Evolutionary conservation across 2,329 filamentous ascomycete genomes (phyloP), one percentile per base, ranked within the genome.

Genomic region (Cadophora sp.): DNA sequence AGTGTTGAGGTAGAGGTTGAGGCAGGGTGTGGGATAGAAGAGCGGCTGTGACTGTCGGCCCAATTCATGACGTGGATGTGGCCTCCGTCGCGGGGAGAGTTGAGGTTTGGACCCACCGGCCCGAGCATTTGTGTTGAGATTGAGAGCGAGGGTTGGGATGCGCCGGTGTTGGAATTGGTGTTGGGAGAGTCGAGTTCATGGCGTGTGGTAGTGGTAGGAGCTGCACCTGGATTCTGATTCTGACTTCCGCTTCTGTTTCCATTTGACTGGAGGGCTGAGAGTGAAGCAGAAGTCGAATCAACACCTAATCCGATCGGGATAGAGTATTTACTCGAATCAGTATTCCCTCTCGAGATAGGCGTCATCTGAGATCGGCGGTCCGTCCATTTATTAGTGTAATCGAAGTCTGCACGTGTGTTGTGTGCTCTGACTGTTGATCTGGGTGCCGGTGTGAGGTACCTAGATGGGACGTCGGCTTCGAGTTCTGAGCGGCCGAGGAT

Each of bases 271-370:
- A 24, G 27, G 22, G 26, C 11, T 31, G 8, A 19, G 4, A 34
- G 19, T 40, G 40, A 46, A 53, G 29, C 8, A 24, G 34, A 9
- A 37, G 34, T 27, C 14, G 46, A 46, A 7, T 67, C 61, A 50
- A 74, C 48, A n/a, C 72, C 72, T 2, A 74, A 67, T 5, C 73
- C 72, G 58, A 75, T 73, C 14, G 72, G 72, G 26, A 72, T 72
- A 19, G 48, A 69, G 61, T 72, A 70, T 9, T 66, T 70, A n/a
- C 58, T 55, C 12, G 64, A 34, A 24, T 56, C 27, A 1, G 60
- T 70, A 12, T 63, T 70, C 26, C 58, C 50, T 6, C 61, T 22
- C 8, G 46, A 50, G 27, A 61, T 68, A 8, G 64, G 37, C 19
- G 50, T 61, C 16, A n/a, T 43, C 24, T 61, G 53, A n/a, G 29